Evolutionary conservation across 2,329 filamentous ascomycete species (phyloP), one percentile per base, ranked within the genome.

Genomic region (Ascochyta viciae-villosae): DNA sequence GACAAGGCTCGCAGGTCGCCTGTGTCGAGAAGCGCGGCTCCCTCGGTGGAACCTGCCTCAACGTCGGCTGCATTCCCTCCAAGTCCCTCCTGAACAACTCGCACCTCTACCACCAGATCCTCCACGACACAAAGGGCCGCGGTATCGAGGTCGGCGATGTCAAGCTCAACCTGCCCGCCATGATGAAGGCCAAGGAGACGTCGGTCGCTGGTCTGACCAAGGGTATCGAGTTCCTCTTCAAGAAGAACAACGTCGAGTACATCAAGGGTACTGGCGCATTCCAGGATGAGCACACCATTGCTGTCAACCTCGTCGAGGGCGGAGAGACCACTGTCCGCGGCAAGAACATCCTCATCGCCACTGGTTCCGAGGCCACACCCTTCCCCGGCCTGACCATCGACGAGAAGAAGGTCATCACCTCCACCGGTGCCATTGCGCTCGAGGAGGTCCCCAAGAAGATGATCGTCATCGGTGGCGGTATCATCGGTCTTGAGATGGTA

Each of bases 21-120:
- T 99, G 95, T 81, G 96, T 99, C 82, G 95, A 99, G 83, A 99
- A 99, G 86, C 92, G 95, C 76, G 95, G 95, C 68, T 85, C 87
- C 58, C 88, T 99, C 71, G 95, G 95, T 73, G 95, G 95, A 77
- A 99, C 95, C 73, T 99, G 95, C 84, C 83, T 99, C 74, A 99
- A 99, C 78, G 95, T 99, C 74, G 95, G 95, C 81, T 99, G 95
- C 82, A 99, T 99, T 76, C 95, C 95, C 66, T 99, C 95, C 65
- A 99, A 99, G 82, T 97, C 95, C 62, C 91, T 99, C 68, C 91
- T 99, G 78, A 99, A 98, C 88, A 98, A 98, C 85, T 97, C 95
- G 71, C 92, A 97, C 79, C 86, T 98, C 59, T 98, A 98, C 85
- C 94, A 98, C 83, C 90, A 93, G 81, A 90, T 97, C 74, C 87